Evolutionary conservation across 345 rosid genomes (phyloP).

Genomic region (Citrus reticulata): DNA sequence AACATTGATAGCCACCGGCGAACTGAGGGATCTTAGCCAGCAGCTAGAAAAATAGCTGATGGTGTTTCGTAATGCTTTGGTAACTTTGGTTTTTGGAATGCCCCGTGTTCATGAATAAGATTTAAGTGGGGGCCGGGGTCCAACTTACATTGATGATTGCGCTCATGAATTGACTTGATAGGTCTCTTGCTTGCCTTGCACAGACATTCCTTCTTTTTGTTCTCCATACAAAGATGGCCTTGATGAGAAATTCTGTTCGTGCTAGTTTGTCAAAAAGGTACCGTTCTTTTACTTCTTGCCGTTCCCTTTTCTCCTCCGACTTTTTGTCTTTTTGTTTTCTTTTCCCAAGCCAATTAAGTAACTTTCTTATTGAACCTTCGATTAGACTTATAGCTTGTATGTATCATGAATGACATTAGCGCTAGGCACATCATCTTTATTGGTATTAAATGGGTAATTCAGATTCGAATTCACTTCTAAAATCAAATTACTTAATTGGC

Average conservation of each 20-base stretch:
- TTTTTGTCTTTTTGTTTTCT: not conserved
- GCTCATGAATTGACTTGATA: constrained; percentile 24
- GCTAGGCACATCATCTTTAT: no score
- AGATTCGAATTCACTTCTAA: not conserved
- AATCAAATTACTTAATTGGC: not conserved
- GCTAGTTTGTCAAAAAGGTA: constrained; percentile 19
- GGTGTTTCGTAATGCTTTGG: no score
- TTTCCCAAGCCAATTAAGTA: constrained; percentile 7
- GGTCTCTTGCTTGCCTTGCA: constrained; percentile 28
- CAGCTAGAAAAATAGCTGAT: no score
- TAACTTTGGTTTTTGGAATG: constrained; percentile 17
- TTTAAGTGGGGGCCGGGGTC: constrained; percentile 24
- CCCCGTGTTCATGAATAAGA: constrained; percentile 14
- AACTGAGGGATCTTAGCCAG: constrained; percentile 20
- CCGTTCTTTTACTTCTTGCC: not conserved
- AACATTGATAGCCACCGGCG: constrained; percentile 19
- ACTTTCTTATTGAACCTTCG: constrained; percentile 6
- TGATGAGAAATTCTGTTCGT: not conserved
- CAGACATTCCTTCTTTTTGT: constrained; percentile 17
- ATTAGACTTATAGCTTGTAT: not conserved
- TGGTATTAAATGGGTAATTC: no score
- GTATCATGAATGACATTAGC: not conserved
- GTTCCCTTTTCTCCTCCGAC: not conserved
- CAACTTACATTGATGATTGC: constrained; percentile 27
- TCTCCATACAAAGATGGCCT: constrained; percentile 8